phyloP scores from a whole-genome alignment of 176 grass and related monocot genomes.

The Bolboschoenus planiculmis region DNA sequence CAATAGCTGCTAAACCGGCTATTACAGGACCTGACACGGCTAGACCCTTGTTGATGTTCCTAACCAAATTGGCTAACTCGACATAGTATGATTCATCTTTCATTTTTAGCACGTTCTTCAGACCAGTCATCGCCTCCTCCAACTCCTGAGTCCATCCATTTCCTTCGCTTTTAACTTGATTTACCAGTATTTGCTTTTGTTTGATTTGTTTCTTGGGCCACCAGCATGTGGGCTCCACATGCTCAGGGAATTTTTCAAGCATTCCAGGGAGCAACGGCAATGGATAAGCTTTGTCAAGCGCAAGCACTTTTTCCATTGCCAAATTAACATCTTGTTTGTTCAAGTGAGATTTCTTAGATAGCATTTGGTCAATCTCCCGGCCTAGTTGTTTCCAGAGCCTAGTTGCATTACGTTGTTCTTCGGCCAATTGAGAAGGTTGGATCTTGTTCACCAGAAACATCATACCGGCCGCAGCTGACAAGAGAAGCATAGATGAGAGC shows the following conservation, averaged over 20 bases:
- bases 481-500: slow-evolving; percentile 28
- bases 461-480: slow-evolving; percentile 20
- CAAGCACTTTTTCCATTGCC: slow-evolving; percentile 21
- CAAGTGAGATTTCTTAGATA: not conserved
- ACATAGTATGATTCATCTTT: slow-evolving; percentile 16
- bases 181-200: not conserved
- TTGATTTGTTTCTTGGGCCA: slow-evolving; percentile 27
- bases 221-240: slow-evolving; percentile 32
- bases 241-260: slow-evolving; percentile 35
- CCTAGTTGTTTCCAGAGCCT: slow-evolving; percentile 31
- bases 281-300: slow-evolving; percentile 35
- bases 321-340: not conserved
- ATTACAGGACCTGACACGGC: slow-evolving; percentile 3
- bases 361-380: slow-evolving; percentile 2
- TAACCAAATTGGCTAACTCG: not conserved
- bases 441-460: slow-evolving; percentile 32
- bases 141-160: slow-evolving; percentile 29
- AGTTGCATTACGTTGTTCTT: slow-evolving; percentile 33
- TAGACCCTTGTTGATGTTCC: not conserved
- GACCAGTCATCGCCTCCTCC: slow-evolving; percentile 15
- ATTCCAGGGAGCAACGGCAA: slow-evolving; percentile 28
- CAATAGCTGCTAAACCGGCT: slow-evolving; percentile 12
- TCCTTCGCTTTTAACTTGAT: not conserved
- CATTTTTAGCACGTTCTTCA: slow-evolving; percentile 17
- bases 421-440: slow-evolving; percentile 35